Conservation (phyloP, 495 filamentous ascomycete genomes). For the Umbilicaria muhlenbergii region DNA sequence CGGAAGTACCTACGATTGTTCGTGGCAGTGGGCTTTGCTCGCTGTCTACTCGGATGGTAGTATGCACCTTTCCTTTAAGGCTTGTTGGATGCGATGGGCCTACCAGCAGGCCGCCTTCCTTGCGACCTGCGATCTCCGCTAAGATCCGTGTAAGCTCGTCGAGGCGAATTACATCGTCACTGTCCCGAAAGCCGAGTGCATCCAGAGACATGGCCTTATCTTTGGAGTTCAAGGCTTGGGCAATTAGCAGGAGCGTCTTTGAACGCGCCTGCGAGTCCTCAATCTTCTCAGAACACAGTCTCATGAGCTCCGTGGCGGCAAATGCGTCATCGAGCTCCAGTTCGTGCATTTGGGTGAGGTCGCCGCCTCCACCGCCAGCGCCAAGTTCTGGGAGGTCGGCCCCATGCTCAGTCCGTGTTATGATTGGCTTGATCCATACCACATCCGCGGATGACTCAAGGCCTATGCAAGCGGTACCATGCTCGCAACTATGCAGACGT, state of each 20-base stretch:
- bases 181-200: constrained; percentile 23
- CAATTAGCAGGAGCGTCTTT: constrained; percentile 20
- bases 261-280: constrained; percentile 19
- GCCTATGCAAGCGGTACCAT: constrained; percentile 44
- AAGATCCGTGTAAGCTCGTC: constrained; percentile 26
- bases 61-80: neutral
- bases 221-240: constrained; percentile 19
- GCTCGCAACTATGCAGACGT: constrained; percentile 84
- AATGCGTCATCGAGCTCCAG: constrained; percentile 30
- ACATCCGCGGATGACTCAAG: constrained; percentile 36
- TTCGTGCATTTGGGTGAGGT: constrained; percentile 49
- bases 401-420: constrained; percentile 40
- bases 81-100: constrained; percentile 1
- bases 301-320: constrained; percentile 9
- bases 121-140: neutral
- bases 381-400: constrained; percentile 55
- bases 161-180: constrained; percentile 27
- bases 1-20: constrained; percentile 14
- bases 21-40: constrained; percentile 5
- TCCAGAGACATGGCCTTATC: constrained; percentile 26
- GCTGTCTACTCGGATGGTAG: neutral
- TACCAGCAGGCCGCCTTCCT: constrained; percentile 8
- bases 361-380: constrained; percentile 64
- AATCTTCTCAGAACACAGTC: constrained; percentile 22
- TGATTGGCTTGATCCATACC: constrained; percentile 66